Evolutionary conservation across 1,284 basidiomycete genomes (phyloP).

Genomic region (Macrocystidia cucumis): DNA sequence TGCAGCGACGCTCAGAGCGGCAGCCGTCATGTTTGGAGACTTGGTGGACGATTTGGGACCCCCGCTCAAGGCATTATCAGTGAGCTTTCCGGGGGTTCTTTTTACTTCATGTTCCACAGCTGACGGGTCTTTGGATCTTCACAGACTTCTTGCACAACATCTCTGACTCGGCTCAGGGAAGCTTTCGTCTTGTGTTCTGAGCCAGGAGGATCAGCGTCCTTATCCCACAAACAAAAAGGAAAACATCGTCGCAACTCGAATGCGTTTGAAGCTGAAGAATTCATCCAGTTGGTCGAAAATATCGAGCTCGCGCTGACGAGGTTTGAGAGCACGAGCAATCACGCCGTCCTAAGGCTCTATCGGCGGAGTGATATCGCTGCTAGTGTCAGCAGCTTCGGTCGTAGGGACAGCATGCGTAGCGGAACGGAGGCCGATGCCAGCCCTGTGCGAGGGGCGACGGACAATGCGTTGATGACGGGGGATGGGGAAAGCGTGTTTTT

Average conservation of each 20-base stretch:
- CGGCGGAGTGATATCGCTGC: slow-evolving; percentile 37
- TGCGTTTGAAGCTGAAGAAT: slow-evolving; percentile 51
- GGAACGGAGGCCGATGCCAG: neutral
- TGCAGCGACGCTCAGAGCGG: slow-evolving; percentile 49
- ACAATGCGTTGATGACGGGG: slow-evolving; percentile 26
- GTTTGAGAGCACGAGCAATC: slow-evolving; percentile 79
- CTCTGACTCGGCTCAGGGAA: slow-evolving; percentile 53
- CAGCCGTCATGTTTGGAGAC: slow-evolving; percentile 74
- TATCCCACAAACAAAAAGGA: too few species aligned
- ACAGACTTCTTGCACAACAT: slow-evolving; percentile 52
- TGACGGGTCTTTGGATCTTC: slow-evolving; percentile 1
- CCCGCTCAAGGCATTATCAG: slow-evolving; percentile 71
- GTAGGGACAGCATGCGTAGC: neutral
- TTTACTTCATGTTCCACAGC: slow-evolving; percentile 3
- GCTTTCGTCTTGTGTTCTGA: slow-evolving; percentile 55
- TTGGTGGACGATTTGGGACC: slow-evolving; percentile 80
- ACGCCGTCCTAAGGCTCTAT: slow-evolving; percentile 75
- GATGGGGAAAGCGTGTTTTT: slow-evolving; percentile 69
- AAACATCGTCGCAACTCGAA: too few species aligned
- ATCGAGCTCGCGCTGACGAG: slow-evolving; percentile 64
- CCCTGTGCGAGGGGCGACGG: slow-evolving; percentile 15
- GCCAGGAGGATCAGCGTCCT: too few species aligned
- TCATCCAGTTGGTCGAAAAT: slow-evolving; percentile 52
- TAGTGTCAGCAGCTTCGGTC: neutral
- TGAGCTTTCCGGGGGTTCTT: slow-evolving; percentile 27